These are phyloP conservation scores for Pleoardoris graminearum DNA, from an alignment of 2,329 filamentous ascomycete genomes.

Conservation along the genomic window DNA sequence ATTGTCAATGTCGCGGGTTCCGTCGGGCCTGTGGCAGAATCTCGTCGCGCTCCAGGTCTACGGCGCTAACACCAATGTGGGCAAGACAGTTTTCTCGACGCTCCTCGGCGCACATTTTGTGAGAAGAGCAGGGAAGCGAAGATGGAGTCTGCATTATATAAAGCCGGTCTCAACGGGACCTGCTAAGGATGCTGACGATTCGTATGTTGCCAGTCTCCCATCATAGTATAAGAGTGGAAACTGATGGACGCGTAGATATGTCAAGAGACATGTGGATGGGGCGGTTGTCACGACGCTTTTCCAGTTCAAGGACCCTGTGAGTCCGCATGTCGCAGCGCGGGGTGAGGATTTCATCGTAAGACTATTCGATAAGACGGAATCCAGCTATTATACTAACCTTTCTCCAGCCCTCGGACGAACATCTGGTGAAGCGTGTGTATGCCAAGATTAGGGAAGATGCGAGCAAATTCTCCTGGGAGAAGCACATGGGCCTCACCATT, in stretches of 20 bases:
- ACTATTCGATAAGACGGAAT: not conserved
- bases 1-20: constrained; percentile 50
- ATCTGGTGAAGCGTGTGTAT: constrained; percentile 25
- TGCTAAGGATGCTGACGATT: constrained; percentile 68
- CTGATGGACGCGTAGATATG: constrained; percentile 56
- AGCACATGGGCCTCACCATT: constrained; percentile 53
- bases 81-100: constrained; percentile 80
- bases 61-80: constrained; percentile 82
- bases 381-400: constrained; percentile 7
- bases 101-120: constrained; percentile 65
- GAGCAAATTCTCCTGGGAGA: not conserved
- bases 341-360: constrained; percentile 23
- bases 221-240: not conserved
- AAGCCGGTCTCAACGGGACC: constrained; percentile 84
- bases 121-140: constrained; percentile 14
- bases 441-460: constrained; percentile 21
- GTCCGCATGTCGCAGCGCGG: constrained; percentile 73
- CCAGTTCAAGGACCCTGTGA: constrained; percentile 74
- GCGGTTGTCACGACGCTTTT: constrained; percentile 64
- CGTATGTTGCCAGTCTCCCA: constrained; percentile 50
- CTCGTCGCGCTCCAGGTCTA: constrained; percentile 75
- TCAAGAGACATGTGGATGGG: constrained; percentile 59
- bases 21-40: constrained; percentile 68
- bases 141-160: constrained; percentile 62
- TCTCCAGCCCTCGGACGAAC: constrained; percentile 30